Evolutionary conservation across 1,139 yeast species (phyloP).

Genomic region (Protomyces inundatus): DNA sequence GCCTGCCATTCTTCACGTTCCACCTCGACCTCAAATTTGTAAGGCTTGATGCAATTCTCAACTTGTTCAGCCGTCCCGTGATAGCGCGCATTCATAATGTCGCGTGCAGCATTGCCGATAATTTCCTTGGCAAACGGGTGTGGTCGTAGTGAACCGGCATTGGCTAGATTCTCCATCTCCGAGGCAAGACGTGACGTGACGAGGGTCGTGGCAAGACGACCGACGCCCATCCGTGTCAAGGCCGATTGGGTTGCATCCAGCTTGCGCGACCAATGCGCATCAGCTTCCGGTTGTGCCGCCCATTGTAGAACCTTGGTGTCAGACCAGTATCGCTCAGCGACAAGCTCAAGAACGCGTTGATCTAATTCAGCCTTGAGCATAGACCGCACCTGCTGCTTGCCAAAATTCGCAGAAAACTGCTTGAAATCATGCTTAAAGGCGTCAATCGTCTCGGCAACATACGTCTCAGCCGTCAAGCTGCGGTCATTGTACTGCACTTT

Average conservation of each 20-base stretch:
- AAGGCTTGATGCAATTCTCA: conserved; percentile 95
- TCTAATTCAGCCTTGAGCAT: conserved; percentile 79
- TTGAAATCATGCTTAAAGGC: conserved; percentile 78
- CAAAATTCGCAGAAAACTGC: conserved; percentile 75
- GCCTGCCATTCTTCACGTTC: conserved; percentile 91
- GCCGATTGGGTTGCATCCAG: conserved; percentile 77
- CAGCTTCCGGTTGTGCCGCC: conserved; percentile 57
- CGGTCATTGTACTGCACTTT: conserved; percentile 96
- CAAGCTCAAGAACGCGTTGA: conserved; percentile 74
- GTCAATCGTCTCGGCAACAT: conserved; percentile 87
- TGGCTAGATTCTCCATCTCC: conserved; percentile 67
- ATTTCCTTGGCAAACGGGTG: conserved; percentile 81
- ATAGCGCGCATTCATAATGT: conserved; percentile 70
- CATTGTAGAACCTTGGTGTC: conserved; percentile 19
- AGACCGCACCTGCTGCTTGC: conserved; percentile 74
- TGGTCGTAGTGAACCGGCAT: conserved; percentile 63
- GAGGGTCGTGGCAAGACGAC: conserved; percentile 76
- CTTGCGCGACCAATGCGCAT: conserved; percentile 81
- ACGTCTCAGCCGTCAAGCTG: conserved; percentile 85
- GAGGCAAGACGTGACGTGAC: conserved; percentile 73
- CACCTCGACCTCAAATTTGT: conserved; percentile 91
- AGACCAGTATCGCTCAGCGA: conserved; percentile 85
- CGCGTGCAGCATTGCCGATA: conserved; percentile 76
- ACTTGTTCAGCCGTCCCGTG: conserved; percentile 97
- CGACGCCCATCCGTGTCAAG: conserved; percentile 87